Percentiles rank a stretch among this genome's conserved stretches.
These are phyloP conservation scores for Eucalyptus sp. DNA, from an alignment of 345 rosid species.

Conservation along the genomic window DNA sequence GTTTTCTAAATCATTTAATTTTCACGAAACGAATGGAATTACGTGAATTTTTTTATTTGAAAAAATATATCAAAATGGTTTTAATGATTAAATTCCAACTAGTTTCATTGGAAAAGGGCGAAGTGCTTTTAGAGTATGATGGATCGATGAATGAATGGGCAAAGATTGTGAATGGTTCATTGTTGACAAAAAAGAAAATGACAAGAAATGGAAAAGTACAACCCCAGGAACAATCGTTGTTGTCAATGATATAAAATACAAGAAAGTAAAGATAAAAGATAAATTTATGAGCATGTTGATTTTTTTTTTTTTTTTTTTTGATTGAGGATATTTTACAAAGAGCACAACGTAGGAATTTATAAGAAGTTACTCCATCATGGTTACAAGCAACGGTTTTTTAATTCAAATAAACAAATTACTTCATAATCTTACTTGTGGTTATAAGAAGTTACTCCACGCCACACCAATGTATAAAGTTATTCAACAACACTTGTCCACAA, in stretches of 20 bases:
- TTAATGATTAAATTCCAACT: neutral
- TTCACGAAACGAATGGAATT: accelerated
- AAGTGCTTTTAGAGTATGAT: neutral
- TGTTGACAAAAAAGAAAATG: neutral
- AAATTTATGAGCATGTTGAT: neutral
- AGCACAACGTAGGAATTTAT: neutral
- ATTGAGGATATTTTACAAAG: neutral
- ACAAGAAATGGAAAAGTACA: neutral
- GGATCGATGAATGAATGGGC: neutral
- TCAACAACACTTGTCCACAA: neutral
- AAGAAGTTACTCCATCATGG: neutral
- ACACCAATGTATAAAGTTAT: neutral
- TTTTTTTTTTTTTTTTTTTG: no score
- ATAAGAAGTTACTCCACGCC: neutral
- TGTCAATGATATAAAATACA: neutral
- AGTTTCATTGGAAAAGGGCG: neutral
- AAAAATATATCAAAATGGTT: neutral
- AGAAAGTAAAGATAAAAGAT: neutral
- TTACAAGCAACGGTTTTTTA: neutral
- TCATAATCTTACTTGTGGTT: neutral
- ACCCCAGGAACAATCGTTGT: neutral
- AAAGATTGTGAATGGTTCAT: neutral
- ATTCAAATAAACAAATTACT: neutral
- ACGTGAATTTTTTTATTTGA: accelerated
- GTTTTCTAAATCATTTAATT: accelerated